phyloP scores from a whole-genome alignment of 495 filamentous ascomycete genomes.

The Penicillium arizonense region DNA sequence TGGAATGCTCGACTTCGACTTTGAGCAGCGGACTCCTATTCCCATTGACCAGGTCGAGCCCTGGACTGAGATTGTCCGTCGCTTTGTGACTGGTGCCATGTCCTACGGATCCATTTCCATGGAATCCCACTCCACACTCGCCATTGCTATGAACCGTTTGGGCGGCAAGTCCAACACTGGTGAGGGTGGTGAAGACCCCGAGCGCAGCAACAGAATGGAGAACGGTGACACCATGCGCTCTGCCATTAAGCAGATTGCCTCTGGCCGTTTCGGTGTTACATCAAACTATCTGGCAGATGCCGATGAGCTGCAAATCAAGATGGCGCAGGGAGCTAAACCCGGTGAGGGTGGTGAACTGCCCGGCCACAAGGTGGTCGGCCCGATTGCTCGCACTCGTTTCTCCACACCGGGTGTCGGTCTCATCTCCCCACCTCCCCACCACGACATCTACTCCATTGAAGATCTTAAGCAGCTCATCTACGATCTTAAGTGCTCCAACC shows the following conservation, averaged over 20 bases:
- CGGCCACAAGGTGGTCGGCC: slow-evolving; percentile 95
- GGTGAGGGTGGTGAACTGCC: slow-evolving; percentile 98
- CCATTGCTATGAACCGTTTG: slow-evolving; percentile 96
- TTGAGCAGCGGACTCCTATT: slow-evolving; percentile 80
- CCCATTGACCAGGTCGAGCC: slow-evolving; percentile 98
- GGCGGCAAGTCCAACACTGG: slow-evolving; percentile 99
- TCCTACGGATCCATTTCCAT: slow-evolving; percentile 99
- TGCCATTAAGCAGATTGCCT: slow-evolving; percentile 98
- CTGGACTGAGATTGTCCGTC: slow-evolving; percentile 97
- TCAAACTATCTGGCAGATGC: slow-evolving; percentile 98
- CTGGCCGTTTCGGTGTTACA: slow-evolving; percentile 96
- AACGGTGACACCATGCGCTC: slow-evolving; percentile 99
- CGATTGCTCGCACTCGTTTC: slow-evolving; percentile 93
- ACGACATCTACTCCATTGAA: slow-evolving; percentile 99
- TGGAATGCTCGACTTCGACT: slow-evolving; percentile 96
- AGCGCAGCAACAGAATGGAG: slow-evolving; percentile 80
- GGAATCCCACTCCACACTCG: slow-evolving; percentile 97
- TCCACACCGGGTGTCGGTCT: slow-evolving; percentile 98
- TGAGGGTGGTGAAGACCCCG: slow-evolving; percentile 96
- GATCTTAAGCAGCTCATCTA: slow-evolving; percentile 99
- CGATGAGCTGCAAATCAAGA: slow-evolving; percentile 99
- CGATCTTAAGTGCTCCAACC: slow-evolving; percentile 97
- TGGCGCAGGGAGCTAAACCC: slow-evolving; percentile 99
- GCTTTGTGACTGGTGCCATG: slow-evolving; percentile 99
- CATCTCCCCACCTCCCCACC: slow-evolving; percentile 97